A percentile compares a stretch with the other conserved stretches of the same genome.
These are phyloP conservation scores for Nasturtium officinale DNA, from an alignment of 345 rosid genomes.

Conservation along the genomic window DNA sequence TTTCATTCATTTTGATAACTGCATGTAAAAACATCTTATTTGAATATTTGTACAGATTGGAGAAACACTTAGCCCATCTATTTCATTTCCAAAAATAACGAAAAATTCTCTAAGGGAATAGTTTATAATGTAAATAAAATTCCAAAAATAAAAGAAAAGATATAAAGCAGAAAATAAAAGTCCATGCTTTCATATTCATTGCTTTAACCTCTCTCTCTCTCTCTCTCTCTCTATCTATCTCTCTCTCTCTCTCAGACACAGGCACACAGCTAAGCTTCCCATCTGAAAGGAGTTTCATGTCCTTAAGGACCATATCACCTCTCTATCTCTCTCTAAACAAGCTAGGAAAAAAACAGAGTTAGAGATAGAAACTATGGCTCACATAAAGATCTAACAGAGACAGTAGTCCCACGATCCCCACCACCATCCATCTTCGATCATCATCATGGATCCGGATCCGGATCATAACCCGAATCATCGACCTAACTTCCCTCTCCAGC, in stretches of 20 bases:
- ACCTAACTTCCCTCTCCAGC: conserved; percentile 80
- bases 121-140: conserved; percentile 38
- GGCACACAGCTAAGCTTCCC: conserved; percentile 55
- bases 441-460: conserved; percentile 69
- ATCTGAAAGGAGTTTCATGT: conserved; percentile 54
- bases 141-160: conserved; percentile 38
- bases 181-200: conserved; percentile 60
- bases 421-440: conserved; percentile 46
- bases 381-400: conserved; percentile 44
- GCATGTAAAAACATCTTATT: conserved; percentile 17
- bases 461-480: conserved; percentile 52
- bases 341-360: conserved; percentile 23
- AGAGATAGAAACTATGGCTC: conserved; percentile 40
- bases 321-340: conserved; percentile 35
- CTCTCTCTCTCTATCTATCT: conserved; percentile 37
- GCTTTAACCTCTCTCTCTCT: conserved; percentile 54
- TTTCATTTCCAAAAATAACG: conserved; percentile 38
- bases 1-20: conserved; percentile 27
- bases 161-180: conserved; percentile 39
- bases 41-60: conserved; percentile 28
- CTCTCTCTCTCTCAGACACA: conserved; percentile 32
- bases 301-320: conserved; percentile 41
- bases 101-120: conserved; percentile 38
- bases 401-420: conserved; percentile 60
- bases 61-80: conserved; percentile 35